A percentile compares a stretch with the other conserved stretches of the same genome.
phyloP scores from a whole-genome alignment of 306 rosid genomes.

The Cucurbita argyrosperma region DNA sequence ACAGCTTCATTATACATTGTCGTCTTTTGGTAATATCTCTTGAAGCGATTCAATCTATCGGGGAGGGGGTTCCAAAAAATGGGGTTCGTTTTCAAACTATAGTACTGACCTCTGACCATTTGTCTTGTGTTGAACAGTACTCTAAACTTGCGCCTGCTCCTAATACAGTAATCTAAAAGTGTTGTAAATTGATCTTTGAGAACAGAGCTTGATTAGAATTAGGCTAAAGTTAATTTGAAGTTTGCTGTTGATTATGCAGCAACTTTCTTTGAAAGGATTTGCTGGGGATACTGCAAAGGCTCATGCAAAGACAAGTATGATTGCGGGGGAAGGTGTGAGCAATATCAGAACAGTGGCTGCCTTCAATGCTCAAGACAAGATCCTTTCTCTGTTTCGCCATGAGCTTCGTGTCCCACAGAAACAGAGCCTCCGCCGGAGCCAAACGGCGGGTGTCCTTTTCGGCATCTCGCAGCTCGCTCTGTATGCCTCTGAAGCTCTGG shows the following conservation, averaged over 20 bases:
- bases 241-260: conserved; percentile 25
- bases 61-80: conserved; percentile 6
- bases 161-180: conserved; percentile 34
- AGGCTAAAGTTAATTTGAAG: neutral
- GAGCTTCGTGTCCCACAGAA: conserved; percentile 67
- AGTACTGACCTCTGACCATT: conserved; percentile 15
- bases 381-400: conserved; percentile 51
- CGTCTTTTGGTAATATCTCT: neutral
- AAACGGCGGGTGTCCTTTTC: conserved; percentile 52
- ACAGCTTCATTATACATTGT: conserved; percentile 8
- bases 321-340: conserved; percentile 98
- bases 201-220: neutral
- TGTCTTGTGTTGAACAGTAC: conserved; percentile 19
- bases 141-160: conserved; percentile 41
- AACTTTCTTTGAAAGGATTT: conserved; percentile 91
- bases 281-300: conserved; percentile 99
- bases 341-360: conserved; percentile 96
- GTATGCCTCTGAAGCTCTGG: conserved; percentile 81
- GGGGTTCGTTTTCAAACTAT: conserved; percentile 28
- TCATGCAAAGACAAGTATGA: conserved; percentile 98
- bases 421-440: conserved; percentile 82
- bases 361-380: conserved; percentile 83
- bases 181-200: neutral
- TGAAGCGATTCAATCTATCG: neutral
- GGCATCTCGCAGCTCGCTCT: conserved; percentile 90